These are phyloP conservation scores for Starmerella potacharoeniae DNA, from an alignment of 805 yeast genomes.

Conservation along the genomic window DNA sequence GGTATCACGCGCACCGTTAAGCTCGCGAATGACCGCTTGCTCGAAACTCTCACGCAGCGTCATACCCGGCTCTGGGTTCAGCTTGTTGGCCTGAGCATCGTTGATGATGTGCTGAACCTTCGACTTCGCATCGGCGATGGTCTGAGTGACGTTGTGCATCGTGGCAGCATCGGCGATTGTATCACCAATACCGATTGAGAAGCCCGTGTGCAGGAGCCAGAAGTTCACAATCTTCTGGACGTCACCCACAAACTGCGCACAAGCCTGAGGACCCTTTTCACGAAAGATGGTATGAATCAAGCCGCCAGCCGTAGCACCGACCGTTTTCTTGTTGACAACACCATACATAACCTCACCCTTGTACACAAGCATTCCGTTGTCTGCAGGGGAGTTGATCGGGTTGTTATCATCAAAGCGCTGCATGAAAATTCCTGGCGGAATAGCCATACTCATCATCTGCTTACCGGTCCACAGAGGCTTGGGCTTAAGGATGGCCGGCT, in stretches of 20 bases:
- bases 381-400: slow-evolving; percentile 73
- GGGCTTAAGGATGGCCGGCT: slow-evolving; percentile 88
- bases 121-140: slow-evolving; percentile 83
- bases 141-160: slow-evolving; percentile 84
- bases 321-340: slow-evolving; percentile 95
- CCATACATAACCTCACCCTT: slow-evolving; percentile 97
- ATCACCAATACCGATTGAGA: slow-evolving; percentile 99
- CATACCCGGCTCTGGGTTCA: slow-evolving; percentile 99
- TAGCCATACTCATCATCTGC: slow-evolving; percentile 81
- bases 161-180: slow-evolving; percentile 97
- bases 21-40: slow-evolving; percentile 87
- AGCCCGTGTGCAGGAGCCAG: slow-evolving; percentile 94
- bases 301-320: slow-evolving; percentile 98
- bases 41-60: slow-evolving; percentile 96
- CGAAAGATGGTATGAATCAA: slow-evolving; percentile 93
- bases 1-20: slow-evolving; percentile 97
- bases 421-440: slow-evolving; percentile 90
- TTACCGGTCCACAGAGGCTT: slow-evolving; percentile 97
- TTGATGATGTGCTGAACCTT: slow-evolving; percentile 88
- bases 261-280: slow-evolving; percentile 86
- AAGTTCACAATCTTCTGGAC: slow-evolving; percentile 91
- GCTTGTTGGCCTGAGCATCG: slow-evolving; percentile 79
- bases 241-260: slow-evolving; percentile 84
- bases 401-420: slow-evolving; percentile 89
- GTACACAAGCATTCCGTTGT: slow-evolving; percentile 87